Evolutionary conservation across 2,329 filamentous ascomycete species (phyloP).

Genomic region (Botrytis byssoidea): DNA sequence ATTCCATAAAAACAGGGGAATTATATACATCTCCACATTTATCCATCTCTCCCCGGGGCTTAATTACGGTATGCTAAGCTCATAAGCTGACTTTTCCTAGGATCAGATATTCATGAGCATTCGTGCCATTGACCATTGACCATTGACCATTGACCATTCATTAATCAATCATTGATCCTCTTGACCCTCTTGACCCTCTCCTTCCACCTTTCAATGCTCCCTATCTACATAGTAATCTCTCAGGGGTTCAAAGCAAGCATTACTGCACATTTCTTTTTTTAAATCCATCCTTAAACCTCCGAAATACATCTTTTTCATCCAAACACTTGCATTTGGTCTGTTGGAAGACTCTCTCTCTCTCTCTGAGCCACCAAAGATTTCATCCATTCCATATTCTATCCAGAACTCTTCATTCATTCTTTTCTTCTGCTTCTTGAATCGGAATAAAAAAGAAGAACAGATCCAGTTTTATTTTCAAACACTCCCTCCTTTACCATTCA

Average conservation of each 20-base stretch:
- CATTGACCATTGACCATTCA: too few relatives aligned
- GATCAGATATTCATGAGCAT: not conserved
- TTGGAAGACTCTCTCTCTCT: not conserved
- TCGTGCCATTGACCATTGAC: not conserved
- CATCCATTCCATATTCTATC: not conserved
- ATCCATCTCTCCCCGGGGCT: not conserved
- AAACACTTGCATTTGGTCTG: not conserved
- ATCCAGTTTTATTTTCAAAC: not conserved
- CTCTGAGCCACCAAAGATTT: not conserved
- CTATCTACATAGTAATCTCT: not conserved
- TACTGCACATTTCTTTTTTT: not conserved
- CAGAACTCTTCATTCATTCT: not conserved
- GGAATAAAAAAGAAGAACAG: not conserved
- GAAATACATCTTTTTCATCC: not conserved
- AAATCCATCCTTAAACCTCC: not conserved
- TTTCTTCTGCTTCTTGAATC: not conserved
- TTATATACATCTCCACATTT: not conserved
- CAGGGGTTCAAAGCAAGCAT: slow-evolving; percentile 5
- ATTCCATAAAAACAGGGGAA: not conserved
- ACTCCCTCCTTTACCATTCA: not conserved
- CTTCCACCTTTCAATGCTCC: too few relatives aligned
- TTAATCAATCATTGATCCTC: not conserved
- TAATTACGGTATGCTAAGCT: not conserved
- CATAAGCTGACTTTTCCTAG: not conserved
- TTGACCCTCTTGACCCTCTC: not conserved